Conservation (phyloP, 257 asterid species). For the Craterostigma plantagineum region DNA sequence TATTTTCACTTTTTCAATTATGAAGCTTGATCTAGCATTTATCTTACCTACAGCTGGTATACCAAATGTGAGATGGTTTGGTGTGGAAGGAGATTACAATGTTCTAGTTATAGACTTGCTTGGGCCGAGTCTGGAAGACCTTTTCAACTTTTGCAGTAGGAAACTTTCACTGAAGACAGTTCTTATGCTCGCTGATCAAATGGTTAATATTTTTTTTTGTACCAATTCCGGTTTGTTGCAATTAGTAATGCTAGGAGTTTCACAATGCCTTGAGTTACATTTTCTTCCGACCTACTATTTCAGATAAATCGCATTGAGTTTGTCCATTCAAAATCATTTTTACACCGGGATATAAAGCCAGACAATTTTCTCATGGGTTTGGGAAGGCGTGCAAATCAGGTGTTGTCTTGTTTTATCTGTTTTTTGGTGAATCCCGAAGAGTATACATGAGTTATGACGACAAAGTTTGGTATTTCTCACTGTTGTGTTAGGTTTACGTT, state of each 20-base stretch:
- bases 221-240: background rate
- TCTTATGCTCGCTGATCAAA: constrained; percentile 98
- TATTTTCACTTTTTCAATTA: constrained; percentile 6
- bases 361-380: constrained; percentile 99
- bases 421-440: background rate
- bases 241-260: background rate
- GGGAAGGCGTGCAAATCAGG: constrained; percentile 99
- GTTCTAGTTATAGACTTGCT: constrained; percentile 98
- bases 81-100: constrained; percentile 89
- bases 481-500: constrained; percentile 50
- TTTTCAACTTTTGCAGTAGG: constrained; percentile 89
- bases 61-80: constrained; percentile 91
- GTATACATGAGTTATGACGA: background rate
- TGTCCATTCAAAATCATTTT: constrained; percentile 82
- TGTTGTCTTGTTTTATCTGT: constrained; percentile 10
- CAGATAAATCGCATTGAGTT: constrained; percentile 97
- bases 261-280: background rate
- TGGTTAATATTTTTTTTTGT: constrained; percentile 28
- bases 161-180: constrained; percentile 92
- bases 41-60: constrained; percentile 59
- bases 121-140: constrained; percentile 97
- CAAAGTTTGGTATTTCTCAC: constrained; percentile 5
- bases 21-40: constrained; percentile 8
- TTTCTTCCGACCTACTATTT: background rate
- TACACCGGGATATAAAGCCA: constrained; percentile 97